These are phyloP conservation scores for Fusarium subtropicale DNA, from an alignment of 2,329 filamentous ascomycete genomes.

Conservation along the genomic window DNA sequence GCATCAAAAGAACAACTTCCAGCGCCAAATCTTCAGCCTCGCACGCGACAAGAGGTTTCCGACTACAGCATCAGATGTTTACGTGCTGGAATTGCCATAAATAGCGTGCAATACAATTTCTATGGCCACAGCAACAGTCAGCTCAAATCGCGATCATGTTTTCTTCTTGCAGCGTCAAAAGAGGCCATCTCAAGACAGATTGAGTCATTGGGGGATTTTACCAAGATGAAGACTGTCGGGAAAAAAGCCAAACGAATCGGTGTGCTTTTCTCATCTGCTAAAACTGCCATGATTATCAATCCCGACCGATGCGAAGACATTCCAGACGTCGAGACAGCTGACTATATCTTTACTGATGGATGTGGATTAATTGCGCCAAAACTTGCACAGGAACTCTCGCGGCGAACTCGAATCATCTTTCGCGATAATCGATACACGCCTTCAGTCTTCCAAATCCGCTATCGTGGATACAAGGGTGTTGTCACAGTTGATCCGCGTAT, in stretches of 20 bases:
- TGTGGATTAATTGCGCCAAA: neutral
- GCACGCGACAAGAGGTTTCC: neutral
- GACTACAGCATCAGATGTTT: conserved; percentile 15
- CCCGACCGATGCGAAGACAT: conserved; percentile 2
- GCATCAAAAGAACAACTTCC: neutral
- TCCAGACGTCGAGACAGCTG: neutral
- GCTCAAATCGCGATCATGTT: conserved; percentile 7
- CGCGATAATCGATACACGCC: neutral
- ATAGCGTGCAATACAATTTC: conserved; percentile 5
- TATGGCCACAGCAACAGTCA: conserved; percentile 10
- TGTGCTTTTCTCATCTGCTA: neutral
- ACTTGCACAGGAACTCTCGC: neutral
- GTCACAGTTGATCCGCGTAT: conserved; percentile 10
- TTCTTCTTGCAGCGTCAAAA: neutral
- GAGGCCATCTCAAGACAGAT: neutral
- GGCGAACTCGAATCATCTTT: neutral
- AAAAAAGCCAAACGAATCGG: conserved; percentile 11
- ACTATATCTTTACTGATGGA: conserved; percentile 6
- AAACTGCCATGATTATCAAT: neutral
- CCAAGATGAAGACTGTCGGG: conserved; percentile 1
- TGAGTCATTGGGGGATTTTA: neutral
- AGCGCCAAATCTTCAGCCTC: neutral
- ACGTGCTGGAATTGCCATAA: neutral
- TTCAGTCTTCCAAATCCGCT: conserved; percentile 7
- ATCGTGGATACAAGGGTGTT: neutral